Evolutionary conservation across 208 protist genomes (phyloP), one percentile per base, ranked within the genome.

Genomic region (Leishmania mexicana): DNA sequence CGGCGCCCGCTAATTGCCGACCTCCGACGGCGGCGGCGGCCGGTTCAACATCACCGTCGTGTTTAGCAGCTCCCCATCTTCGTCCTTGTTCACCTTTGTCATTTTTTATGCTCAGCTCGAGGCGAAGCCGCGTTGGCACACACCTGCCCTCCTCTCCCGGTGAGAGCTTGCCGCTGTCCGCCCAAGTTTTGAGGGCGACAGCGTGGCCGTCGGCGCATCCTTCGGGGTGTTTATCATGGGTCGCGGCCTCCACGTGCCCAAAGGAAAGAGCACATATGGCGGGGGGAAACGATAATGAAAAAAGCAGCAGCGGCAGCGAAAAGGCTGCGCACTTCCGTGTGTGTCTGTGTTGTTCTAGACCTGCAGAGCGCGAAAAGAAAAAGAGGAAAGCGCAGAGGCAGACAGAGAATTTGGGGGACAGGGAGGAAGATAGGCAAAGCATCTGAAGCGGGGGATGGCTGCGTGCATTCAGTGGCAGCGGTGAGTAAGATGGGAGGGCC

Each of bases 1-100:
- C 10, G 64, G 77, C 17, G 64, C 76, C n/a, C 13, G 54, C 31
- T 75, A 62, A 78, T 85, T 77, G 47, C 0, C 57, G 24, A 60
- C 58, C 28, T 75, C 76, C 10, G 60, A 57, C 31, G 28, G 65
- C 54, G 10, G 40, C 28, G 40, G 72, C 1, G 47, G 64, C 24
- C 49, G 38, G 57, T 73, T 79, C 49, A 62, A 75, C 58, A 79
- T 54, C 42, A 85, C 62, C 21, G 82, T 81, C 60, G 62, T 75
- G 15, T 79, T 68, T 11, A 75, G 74, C 74, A 78, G 42, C 47
- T 83, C 78, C 54, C 40, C 31, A 62, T 73, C 76, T 7, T 62
- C 38, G 28, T 75, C 77, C 74, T 67, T 76, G 40, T 77, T 76
- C 13, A 53, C 53, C 47, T 35, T 68, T 24, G 57, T 60, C 7